Percentiles rank a stretch among this genome's conserved stretches.
Evolutionary conservation across 805 yeast genomes (phyloP).

Genomic region (Kuraishia borneana): DNA sequence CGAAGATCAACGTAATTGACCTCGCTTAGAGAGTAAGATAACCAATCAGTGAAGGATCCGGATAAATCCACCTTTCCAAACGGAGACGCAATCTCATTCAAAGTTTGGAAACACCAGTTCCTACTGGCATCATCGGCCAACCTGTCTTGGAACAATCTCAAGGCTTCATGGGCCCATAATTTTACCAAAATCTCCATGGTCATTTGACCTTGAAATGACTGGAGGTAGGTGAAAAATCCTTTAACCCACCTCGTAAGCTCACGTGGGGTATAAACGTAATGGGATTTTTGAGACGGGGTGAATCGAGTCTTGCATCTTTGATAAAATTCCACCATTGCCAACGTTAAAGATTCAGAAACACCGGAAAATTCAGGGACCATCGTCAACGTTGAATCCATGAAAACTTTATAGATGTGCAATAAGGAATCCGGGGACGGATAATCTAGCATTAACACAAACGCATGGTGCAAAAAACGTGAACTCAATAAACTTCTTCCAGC

Average conservation of each 20-base stretch:
- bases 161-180: slow-evolving; percentile 74
- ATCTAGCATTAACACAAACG: slow-evolving; percentile 59
- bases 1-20: slow-evolving; percentile 37
- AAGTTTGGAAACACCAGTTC: slow-evolving; percentile 32
- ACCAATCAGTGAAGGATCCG: slow-evolving; percentile 65
- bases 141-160: slow-evolving; percentile 69
- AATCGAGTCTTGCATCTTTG: slow-evolving; percentile 28
- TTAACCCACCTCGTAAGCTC: slow-evolving; percentile 82
- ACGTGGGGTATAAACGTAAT: slow-evolving; percentile 78
- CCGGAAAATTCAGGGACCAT: slow-evolving; percentile 51
- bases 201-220: slow-evolving; percentile 16
- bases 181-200: slow-evolving; percentile 37
- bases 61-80: slow-evolving; percentile 48
- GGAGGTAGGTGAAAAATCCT: slow-evolving; percentile 36
- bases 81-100: slow-evolving; percentile 17
- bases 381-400: slow-evolving; percentile 45
- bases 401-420: slow-evolving; percentile 52
- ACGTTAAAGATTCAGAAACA: slow-evolving; percentile 37
- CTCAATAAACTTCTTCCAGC: slow-evolving; percentile 56
- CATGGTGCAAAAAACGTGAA: slow-evolving; percentile 55
- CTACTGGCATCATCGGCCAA: slow-evolving; percentile 37
- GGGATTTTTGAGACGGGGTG: slow-evolving; percentile 27
- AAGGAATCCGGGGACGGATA: slow-evolving; percentile 63
- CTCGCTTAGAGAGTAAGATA: slow-evolving; percentile 48
- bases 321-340: slow-evolving; percentile 61